Percentiles rank a stretch among this genome's conserved stretches.
Conservation (phyloP, 306 rosid species). For the Prinsepia uniflora region DNA sequence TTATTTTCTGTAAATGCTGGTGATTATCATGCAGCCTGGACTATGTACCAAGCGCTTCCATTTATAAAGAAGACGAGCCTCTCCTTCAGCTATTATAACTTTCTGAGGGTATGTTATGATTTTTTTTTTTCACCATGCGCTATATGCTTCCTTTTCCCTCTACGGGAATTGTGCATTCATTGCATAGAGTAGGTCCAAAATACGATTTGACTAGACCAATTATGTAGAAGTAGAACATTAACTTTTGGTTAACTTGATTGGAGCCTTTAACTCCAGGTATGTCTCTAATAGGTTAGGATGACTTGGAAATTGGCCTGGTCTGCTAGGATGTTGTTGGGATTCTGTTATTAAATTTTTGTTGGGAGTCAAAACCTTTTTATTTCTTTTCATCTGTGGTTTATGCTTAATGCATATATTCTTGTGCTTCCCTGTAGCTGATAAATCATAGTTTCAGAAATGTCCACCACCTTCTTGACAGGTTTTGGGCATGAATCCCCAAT, state of each 20-base stretch:
- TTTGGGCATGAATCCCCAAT: background rate
- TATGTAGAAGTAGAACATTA: background rate
- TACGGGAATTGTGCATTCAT: background rate
- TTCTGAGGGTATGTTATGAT: conserved; percentile 55
- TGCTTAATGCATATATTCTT: background rate
- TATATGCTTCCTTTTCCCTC: background rate
- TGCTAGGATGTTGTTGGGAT: background rate
- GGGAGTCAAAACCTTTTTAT: background rate
- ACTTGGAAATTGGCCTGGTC: background rate
- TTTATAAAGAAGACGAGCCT: conserved; percentile 57
- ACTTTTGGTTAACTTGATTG: background rate
- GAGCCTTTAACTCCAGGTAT: background rate
- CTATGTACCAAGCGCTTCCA: conserved; percentile 79
- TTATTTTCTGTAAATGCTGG: conserved; percentile 22
- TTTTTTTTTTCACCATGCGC: background rate
- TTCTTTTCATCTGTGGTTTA: background rate
- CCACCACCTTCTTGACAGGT: background rate
- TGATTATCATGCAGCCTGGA: conserved; percentile 60
- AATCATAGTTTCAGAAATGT: background rate
- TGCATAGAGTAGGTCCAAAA: background rate
- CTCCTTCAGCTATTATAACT: conserved; percentile 66
- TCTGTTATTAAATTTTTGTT: background rate
- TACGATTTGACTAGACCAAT: background rate
- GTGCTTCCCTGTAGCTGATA: background rate
- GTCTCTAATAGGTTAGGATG: background rate